Evolutionary conservation across 306 rosid species (phyloP).

Genomic region (Lathyrus sativus): DNA sequence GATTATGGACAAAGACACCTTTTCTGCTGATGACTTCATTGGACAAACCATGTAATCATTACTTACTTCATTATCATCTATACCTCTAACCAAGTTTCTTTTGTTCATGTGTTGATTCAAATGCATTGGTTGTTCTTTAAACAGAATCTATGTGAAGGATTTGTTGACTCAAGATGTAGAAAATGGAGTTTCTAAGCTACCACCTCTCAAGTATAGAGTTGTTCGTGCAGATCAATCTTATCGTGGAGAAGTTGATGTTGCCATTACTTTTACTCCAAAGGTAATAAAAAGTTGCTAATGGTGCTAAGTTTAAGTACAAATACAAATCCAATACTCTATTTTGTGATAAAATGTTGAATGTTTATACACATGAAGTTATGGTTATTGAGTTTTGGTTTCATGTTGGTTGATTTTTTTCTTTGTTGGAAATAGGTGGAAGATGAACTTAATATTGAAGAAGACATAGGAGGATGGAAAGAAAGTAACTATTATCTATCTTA

Average conservation of each 20-base stretch:
- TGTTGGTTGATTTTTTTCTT: conserved; percentile 10
- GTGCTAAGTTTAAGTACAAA: too few relatives aligned
- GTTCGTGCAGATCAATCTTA: conserved; percentile 49
- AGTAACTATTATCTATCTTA: conserved; percentile 34
- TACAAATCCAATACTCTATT: too few relatives aligned
- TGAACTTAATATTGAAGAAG: conserved; percentile 40
- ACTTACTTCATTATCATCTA: too few relatives aligned
- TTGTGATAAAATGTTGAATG: too few relatives aligned
- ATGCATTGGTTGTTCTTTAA: background rate
- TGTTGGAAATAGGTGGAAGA: conserved; percentile 50
- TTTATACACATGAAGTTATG: too few relatives aligned
- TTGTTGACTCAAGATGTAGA: conserved; percentile 58
- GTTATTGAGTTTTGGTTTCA: too few relatives aligned
- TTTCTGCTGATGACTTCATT: conserved; percentile 55
- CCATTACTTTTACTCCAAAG: conserved; percentile 57
- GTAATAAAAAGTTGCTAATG: conserved; percentile 11
- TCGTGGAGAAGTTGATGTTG: conserved; percentile 68
- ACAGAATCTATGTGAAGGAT: conserved; percentile 51
- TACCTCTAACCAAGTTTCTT: too few relatives aligned
- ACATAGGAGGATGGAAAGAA: conserved; percentile 78
- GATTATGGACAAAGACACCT: conserved; percentile 68
- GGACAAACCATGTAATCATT: conserved; percentile 64
- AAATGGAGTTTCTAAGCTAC: conserved; percentile 58
- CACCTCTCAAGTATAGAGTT: conserved; percentile 55
- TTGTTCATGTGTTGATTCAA: background rate